These are phyloP conservation scores for Neoboletus subvelutipes DNA, from an alignment of 768 basidiomycete species.

Conservation along the genomic window DNA sequence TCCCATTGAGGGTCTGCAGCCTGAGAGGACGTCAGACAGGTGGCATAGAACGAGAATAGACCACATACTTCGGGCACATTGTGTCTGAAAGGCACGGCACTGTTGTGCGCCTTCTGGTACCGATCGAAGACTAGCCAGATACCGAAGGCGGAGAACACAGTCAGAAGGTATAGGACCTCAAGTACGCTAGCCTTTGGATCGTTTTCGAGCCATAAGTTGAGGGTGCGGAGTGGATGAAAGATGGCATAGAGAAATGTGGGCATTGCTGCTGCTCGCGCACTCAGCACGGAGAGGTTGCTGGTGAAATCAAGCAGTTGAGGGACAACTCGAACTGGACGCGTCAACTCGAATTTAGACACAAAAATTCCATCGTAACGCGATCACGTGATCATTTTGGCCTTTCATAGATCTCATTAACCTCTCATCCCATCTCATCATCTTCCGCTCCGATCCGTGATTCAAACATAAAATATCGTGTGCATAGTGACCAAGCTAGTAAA, in stretches of 20 bases:
- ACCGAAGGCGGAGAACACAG: conserved; percentile 71
- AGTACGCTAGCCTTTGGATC: conserved; percentile 49
- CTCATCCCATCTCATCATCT: too few relatives aligned
- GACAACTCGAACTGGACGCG: conserved; percentile 13
- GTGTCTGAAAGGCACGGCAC: conserved; percentile 66
- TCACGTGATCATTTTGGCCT: conserved; percentile 19
- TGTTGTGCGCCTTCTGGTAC: conserved; percentile 71
- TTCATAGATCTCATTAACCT: too few relatives aligned
- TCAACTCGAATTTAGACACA: background rate
- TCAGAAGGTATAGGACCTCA: conserved; percentile 65
- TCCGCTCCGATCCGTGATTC: background rate
- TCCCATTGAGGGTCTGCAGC: conserved; percentile 60
- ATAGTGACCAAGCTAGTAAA: too few relatives aligned
- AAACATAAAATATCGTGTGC: too few relatives aligned
- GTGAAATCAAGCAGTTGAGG: background rate
- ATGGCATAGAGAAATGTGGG: conserved; percentile 36
- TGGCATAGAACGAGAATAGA: conserved; percentile 1
- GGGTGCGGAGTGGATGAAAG: conserved; percentile 53
- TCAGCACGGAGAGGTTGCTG: background rate
- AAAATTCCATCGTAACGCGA: conserved; percentile 8
- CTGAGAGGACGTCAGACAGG: conserved; percentile 35
- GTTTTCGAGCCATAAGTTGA: conserved; percentile 47
- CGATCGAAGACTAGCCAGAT: conserved; percentile 78
- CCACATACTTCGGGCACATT: conserved; percentile 55
- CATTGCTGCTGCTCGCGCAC: conserved; percentile 21